A percentile compares a stretch with the other conserved stretches of the same genome.
Evolutionary conservation across 108 stramenopile genomes (phyloP).

Genomic region (Conticribra guillardii): DNA sequence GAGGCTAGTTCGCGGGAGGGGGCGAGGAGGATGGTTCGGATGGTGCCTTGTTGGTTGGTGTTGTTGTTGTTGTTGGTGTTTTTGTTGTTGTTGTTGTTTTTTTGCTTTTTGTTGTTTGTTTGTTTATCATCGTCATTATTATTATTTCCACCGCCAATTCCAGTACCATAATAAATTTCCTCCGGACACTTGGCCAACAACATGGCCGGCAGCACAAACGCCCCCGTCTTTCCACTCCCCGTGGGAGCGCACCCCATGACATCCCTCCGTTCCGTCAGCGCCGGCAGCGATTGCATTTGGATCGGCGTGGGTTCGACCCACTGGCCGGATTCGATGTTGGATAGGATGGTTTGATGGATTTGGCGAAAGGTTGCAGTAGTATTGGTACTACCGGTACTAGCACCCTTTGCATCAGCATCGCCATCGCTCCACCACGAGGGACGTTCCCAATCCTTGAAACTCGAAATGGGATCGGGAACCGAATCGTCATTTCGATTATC

Average conservation of each 20-base stretch:
- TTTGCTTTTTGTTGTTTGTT: constrained; percentile 40
- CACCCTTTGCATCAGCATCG: too few relatives aligned
- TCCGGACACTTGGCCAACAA: constrained; percentile 75
- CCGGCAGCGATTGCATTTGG: constrained; percentile 93
- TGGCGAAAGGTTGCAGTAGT: constrained; percentile 40
- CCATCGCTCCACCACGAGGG: constrained; percentile 72
- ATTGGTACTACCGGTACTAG: not conserved
- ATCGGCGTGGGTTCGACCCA: constrained; percentile 96
- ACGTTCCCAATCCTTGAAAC: constrained; percentile 62
- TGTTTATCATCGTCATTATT: constrained; percentile 27
- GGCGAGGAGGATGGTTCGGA: constrained; percentile 84
- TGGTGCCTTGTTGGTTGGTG: constrained; percentile 55
- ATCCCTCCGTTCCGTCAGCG: constrained; percentile 78
- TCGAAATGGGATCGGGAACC: constrained; percentile 82
- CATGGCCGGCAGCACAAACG: constrained; percentile 91
- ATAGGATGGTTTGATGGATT: constrained; percentile 52
- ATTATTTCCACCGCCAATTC: constrained; percentile 30
- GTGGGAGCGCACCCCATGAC: constrained; percentile 89
- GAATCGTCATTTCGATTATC: constrained; percentile 65
- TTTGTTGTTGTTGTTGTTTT: constrained; percentile 40
- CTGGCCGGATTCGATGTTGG: constrained; percentile 86
- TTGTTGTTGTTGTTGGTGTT: not conserved
- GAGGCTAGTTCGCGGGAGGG: constrained; percentile 95
- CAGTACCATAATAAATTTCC: constrained; percentile 62
- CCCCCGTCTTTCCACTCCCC: constrained; percentile 88